phyloP scores from a whole-genome alignment of 192 early-diverging fungal species.

The Funneliformis mosseae region DNA sequence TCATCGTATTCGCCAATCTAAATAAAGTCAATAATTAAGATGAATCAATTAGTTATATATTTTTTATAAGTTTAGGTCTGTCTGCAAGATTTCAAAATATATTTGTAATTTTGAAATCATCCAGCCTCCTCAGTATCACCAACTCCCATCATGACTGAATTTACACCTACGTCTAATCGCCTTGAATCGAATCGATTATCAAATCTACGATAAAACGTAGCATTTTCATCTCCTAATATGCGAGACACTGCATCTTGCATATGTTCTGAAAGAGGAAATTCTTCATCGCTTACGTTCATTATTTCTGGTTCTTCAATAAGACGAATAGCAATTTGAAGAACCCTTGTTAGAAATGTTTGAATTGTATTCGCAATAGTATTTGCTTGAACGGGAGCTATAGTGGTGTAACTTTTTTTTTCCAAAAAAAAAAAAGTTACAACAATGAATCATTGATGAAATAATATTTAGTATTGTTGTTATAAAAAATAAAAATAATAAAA shows the following conservation, averaged over 20 bases:
- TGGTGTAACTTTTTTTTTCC: slow-evolving; percentile 19
- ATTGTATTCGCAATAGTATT: slow-evolving; percentile 16
- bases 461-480: too few relatives aligned
- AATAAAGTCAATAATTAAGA: not conserved
- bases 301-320: slow-evolving; percentile 26
- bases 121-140: slow-evolving; percentile 20
- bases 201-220: slow-evolving; percentile 37
- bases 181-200: slow-evolving; percentile 33
- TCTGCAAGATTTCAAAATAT: slow-evolving; percentile 1
- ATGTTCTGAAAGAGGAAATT: slow-evolving; percentile 35
- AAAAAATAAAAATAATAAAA: not conserved
- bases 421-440: not conserved
- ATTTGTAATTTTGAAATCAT: not conserved
- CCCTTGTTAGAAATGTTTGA: slow-evolving; percentile 26
- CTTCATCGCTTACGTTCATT: slow-evolving; percentile 13
- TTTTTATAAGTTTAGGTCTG: not conserved
- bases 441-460: too few relatives aligned
- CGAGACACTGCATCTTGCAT: slow-evolving; percentile 29
- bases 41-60: not conserved
- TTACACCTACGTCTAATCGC: slow-evolving; percentile 28
- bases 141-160: slow-evolving; percentile 12
- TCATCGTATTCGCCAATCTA: slow-evolving; percentile 34
- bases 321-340: slow-evolving; percentile 33
- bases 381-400: slow-evolving; percentile 15
- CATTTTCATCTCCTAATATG: slow-evolving; percentile 34